Base-by-base conservation (phyloP, 2,329 filamentous ascomycete species). In the Paraconiothyrium sp. region DNA sequence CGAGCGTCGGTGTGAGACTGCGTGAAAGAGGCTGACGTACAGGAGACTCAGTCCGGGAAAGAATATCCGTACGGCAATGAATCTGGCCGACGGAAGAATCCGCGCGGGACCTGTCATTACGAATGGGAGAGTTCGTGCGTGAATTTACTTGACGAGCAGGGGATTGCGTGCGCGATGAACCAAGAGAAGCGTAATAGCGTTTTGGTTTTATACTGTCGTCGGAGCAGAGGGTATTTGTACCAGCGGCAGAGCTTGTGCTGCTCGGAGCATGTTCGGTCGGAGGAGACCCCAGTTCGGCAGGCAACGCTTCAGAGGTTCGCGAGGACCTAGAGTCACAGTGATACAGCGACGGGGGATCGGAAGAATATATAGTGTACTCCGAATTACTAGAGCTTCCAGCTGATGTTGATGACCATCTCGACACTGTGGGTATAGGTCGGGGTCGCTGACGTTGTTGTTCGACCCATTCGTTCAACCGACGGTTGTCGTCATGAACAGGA, bases 301-400 rank as follows among this genome's bases (percentile, higher is more conserved):
- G 58, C 24, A 54, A 59, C 9, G 47, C 37, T 1, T 41, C 65
- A 30, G 73, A 74, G 22, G 59, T 69, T 54, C 67, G 64, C 9
- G 74, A 75, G 2, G 72, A 72, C 41, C 55, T 67, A 0, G 74
- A 75, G 54, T 67, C 67, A 54, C 72, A 61, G 32, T 68, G 70
- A 54, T 72, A 68, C 14, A 76, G 57, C 3, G 73, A 75, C 11
- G 65, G 66, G 14, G 67, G 62, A 22, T 60, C 43, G 13, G 54
- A 56, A 9, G 61, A 63, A n/a, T 27, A 34, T 4, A 63, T 27
- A 1, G 62, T 58, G 20, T 60, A 37, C 9, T 76, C 68, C 8
- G 74, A 77, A 35, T 67, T 69, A 13, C 61, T 57, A 8, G 75
- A 76, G 52, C 74, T 74, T 32, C 70, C 62, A 1, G 51, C 62